Evolutionary conservation across 177 flowering plant species (phyloP).

Genomic region (Vitis hybrid): DNA sequence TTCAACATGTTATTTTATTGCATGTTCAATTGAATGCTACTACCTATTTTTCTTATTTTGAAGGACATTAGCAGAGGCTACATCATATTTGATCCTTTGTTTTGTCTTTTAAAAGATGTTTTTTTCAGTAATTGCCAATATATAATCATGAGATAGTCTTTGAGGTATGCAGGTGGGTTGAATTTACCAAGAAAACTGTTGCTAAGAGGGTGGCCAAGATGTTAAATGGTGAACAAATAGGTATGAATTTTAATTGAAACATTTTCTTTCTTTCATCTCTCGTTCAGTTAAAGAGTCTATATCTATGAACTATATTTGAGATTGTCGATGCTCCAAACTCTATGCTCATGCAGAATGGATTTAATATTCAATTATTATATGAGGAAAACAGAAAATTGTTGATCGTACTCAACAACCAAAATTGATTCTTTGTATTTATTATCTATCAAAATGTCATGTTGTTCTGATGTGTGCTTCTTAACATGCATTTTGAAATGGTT

Average conservation of each 20-base stretch:
- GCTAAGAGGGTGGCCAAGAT: slow-evolving; percentile 80
- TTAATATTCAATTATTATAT: neutral
- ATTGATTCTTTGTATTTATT: too few species aligned
- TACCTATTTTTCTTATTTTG: too few species aligned
- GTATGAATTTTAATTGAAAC: slow-evolving; percentile 30
- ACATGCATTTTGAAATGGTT: too few species aligned
- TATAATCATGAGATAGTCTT: neutral
- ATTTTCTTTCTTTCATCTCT: neutral
- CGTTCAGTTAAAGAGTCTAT: neutral
- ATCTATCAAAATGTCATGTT: too few species aligned
- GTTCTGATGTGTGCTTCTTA: too few species aligned
- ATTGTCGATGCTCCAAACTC: too few species aligned
- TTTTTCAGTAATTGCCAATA: neutral
- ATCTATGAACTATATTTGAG: too few species aligned
- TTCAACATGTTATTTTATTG: neutral
- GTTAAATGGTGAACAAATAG: slow-evolving; percentile 88
- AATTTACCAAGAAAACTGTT: slow-evolving; percentile 66
- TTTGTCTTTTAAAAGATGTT: neutral
- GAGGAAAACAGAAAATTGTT: neutral
- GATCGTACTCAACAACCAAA: neutral
- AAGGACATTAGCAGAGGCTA: too few species aligned
- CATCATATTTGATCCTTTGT: neutral
- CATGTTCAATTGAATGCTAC: too few species aligned
- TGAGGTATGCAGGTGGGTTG: slow-evolving; percentile 77
- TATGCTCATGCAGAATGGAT: neutral